Conservation (phyloP, 345 rosid species). For the Dimocarpus longan region DNA sequence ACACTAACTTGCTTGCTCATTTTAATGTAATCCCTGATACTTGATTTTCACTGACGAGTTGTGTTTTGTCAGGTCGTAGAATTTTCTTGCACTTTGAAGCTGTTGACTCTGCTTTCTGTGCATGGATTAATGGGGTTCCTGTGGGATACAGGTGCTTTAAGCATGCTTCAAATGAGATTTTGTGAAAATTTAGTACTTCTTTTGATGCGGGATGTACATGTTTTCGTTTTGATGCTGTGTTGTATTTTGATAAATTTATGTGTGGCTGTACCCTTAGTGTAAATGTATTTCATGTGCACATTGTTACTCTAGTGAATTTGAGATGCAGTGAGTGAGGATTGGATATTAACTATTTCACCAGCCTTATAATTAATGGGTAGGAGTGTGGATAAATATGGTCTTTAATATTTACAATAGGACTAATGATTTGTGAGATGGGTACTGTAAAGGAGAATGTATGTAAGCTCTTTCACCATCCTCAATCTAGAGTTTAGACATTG, state of each 20-base stretch:
- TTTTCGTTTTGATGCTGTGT: background rate
- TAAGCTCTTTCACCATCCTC: background rate
- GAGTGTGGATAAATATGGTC: background rate
- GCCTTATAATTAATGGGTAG: background rate
- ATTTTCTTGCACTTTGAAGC: slow-evolving; percentile 95
- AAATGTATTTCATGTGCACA: background rate
- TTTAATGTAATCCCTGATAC: background rate
- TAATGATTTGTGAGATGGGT: background rate
- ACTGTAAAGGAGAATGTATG: background rate
- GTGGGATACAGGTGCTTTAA: slow-evolving; percentile 83
- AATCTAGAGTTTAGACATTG: background rate
- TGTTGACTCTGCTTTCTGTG: slow-evolving; percentile 94
- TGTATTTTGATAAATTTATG: background rate
- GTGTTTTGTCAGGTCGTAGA: slow-evolving; percentile 72
- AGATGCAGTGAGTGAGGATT: background rate
- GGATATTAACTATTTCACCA: background rate
- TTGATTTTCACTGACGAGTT: background rate
- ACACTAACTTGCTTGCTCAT: no score
- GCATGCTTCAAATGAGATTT: background rate
- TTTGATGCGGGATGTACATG: background rate
- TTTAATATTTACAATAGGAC: background rate
- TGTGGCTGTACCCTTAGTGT: slow-evolving; percentile 6
- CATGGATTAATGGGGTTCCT: slow-evolving; percentile 85
- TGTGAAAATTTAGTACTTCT: background rate
- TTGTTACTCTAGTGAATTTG: background rate